Evolutionary conservation across 805 yeast genomes (phyloP), one percentile per base, ranked within the genome.

Genomic region (Suhomyces faveliae): DNA sequence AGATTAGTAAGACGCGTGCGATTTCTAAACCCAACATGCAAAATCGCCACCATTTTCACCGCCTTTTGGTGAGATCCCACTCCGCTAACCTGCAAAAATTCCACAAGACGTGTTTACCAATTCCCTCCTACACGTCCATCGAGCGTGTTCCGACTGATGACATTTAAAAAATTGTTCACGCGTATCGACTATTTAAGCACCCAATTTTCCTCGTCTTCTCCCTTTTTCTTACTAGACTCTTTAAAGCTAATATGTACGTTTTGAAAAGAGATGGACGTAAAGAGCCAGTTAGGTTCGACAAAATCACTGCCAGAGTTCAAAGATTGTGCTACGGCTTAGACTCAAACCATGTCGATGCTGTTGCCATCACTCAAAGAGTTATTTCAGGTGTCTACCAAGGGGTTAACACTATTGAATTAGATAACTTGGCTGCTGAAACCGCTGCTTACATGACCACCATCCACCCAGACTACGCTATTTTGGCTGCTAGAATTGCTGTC

Each of bases 381-480:
- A 91, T 90, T 53, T 81, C 94, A 11, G 99, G 99, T 66, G 97
- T 94, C 48, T 94, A 92, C 68, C 95, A 89, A 62, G 98, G 98
- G 61, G 99, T 94, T 45, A 90, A 92, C 61, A 94, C 98, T 47
- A 80, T 86, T 51, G 97, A 94, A 52, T 68, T 73, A 53, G 78
- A 73, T 55, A 72, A 73, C 58, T 71, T 73, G 56, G 91, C 98
- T 42, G 97, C 98, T 39, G 99, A 94, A 71, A 90, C 97, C 30
- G 96, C 97, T 49, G 98, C 98, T 38, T 87, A 86, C 64, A 89
- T 94, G 97, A 90, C 97, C 50, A 92, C 98, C 10, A 81, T 88
- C 53, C 98, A 92, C 68, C 98, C 98, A n/a, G 98, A 94, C 71
- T 91, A 92, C 61, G 97, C 97, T 22, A 83, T 84, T 38, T 77